Conservation (phyloP, 2,329 filamentous ascomycete species). For the Geosmithia putterillii region DNA sequence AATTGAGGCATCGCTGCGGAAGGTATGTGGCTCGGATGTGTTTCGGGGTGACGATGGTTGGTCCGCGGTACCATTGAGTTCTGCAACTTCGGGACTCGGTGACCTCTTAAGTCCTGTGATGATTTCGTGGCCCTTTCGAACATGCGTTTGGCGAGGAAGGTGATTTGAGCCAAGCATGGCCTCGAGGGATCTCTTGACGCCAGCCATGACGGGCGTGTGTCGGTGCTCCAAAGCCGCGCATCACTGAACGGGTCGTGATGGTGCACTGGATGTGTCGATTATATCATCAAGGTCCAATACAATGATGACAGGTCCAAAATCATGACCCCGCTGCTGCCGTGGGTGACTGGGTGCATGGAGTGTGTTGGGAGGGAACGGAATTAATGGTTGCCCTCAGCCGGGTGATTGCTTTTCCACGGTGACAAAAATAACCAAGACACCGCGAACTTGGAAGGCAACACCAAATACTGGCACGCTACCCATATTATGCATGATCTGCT, state of each 20-base stretch:
- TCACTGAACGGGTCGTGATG: no score
- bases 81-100: no score
- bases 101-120: no score
- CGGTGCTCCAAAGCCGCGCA: not conserved
- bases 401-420: not conserved
- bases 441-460: no score
- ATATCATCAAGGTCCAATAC: not conserved
- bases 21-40: slow-evolving; percentile 21
- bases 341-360: not conserved
- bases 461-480: no score
- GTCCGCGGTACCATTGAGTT: no score
- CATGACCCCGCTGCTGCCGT: not conserved
- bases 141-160: no score
- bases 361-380: not conserved
- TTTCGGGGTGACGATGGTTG: slow-evolving; percentile 10
- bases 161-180: slow-evolving; percentile 14
- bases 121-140: no score
- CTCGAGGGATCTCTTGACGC: slow-evolving; percentile 26
- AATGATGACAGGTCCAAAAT: not conserved
- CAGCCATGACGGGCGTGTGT: slow-evolving; percentile 14
- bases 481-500: no score
- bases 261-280: no score
- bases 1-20: slow-evolving; percentile 53
- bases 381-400: not conserved
- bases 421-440: not conserved